These are phyloP conservation scores for Amanita exitialis DNA, from an alignment of 768 basidiomycete genomes.

Conservation along the genomic window DNA sequence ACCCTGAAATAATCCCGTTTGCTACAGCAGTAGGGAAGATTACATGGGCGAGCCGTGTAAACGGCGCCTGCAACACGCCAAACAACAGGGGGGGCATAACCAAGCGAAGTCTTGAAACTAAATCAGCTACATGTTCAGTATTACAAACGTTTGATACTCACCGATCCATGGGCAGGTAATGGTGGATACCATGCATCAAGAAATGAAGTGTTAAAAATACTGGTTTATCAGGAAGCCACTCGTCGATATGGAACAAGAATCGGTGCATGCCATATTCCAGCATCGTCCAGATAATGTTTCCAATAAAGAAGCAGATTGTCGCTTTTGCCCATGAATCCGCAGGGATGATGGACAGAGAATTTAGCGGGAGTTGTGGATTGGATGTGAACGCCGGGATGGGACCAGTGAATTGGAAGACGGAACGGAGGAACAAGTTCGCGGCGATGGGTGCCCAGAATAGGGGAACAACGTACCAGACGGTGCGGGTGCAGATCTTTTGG, in stretches of 20 bases:
- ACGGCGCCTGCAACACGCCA: conserved; percentile 64
- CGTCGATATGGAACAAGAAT: conserved; percentile 95
- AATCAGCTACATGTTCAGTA: neutral
- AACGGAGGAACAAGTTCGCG: conserved; percentile 68
- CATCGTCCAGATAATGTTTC: conserved; percentile 89
- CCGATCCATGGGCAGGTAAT: conserved; percentile 96
- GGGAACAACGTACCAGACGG: conserved; percentile 92
- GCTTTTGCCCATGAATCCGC: conserved; percentile 42
- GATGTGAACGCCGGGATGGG: conserved; percentile 55
- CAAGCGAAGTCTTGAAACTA: conserved; percentile 56
- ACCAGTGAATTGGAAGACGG: conserved; percentile 71
- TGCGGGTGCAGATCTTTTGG: conserved; percentile 67
- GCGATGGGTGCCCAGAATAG: conserved; percentile 87
- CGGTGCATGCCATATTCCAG: conserved; percentile 91
- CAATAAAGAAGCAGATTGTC: conserved; percentile 63
- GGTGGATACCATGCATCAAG: conserved; percentile 90
- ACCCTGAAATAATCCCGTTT: conserved; percentile 86
- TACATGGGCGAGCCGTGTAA: conserved; percentile 74
- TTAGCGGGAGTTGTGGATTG: conserved; percentile 46
- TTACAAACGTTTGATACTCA: conserved; percentile 22
- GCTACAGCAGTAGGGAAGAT: conserved; percentile 81
- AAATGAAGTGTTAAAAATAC: conserved; percentile 83
- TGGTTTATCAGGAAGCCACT: conserved; percentile 74
- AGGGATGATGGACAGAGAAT: conserved; percentile 37
- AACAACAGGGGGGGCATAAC: conserved; percentile 96